Evolutionary conservation across 805 yeast species (phyloP), one percentile per base, ranked within the genome.

Genomic region (Candida gorgasii): DNA sequence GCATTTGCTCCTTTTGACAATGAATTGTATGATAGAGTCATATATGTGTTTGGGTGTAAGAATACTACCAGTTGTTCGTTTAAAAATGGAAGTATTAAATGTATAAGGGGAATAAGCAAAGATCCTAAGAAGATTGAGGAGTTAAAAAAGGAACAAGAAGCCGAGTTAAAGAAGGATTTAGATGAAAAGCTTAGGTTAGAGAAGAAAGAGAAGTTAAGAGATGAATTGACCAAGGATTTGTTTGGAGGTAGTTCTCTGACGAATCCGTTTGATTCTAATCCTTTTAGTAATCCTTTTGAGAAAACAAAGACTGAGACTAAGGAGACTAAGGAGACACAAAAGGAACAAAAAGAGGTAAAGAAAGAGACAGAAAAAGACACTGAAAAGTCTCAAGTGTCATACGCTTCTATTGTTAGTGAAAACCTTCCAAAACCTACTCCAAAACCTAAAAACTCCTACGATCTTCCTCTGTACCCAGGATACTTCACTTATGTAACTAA

Each of bases 41-140:
- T 93, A 13, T 93, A 92, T 55, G 73, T 93, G 0, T 86, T 92
- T 58, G 80, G 82, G 1, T 93, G 99, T 63, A 75, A 78, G 33
- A 67, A 78, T 16, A 51, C 63, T 0, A 53, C 45, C 4, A 50
- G 44, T 39, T 93, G 99, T 60, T 75, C 84, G 34, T 73, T 87
- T 48, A 76, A 78, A 51, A 70, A 75, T 3, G 96, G 96, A 4
- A 70, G 86, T 1, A 69, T 89, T 2, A 78, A 85, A 50, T 89
- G 88, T 20, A 69, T 93, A 39, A 73, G 97, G 58, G 96, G 92
- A 2, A 70, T 90, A 1, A 65, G 73, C 45, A 79, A 82, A 51
- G 88, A 84, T 54, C 79, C 79, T 0, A 63, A 56, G 8, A 62
- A 68, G 40, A 67, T 81, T 34, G 65, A 65, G 4, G 55, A 64